phyloP scores from a whole-genome alignment of 768 basidiomycete species.

The Trametes villosa region DNA sequence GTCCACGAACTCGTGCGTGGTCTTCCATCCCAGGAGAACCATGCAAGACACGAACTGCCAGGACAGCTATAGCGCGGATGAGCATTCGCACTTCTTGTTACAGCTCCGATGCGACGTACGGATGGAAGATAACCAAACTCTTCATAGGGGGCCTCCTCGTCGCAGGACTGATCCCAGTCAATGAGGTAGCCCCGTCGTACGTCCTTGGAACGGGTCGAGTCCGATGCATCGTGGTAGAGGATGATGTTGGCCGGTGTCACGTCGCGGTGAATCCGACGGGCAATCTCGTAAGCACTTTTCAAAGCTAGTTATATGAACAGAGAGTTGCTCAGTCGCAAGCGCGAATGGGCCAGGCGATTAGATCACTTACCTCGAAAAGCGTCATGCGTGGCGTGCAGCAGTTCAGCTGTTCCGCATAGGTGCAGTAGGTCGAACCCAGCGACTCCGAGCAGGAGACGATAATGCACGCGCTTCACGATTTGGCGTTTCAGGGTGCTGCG shows the following conservation, averaged over 20 bases:
- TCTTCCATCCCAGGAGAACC: not conserved
- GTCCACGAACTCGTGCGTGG: not conserved
- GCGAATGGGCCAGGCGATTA: not conserved
- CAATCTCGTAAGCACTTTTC: not conserved
- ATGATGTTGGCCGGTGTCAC: slow-evolving; percentile 2
- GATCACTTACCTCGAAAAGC: not conserved
- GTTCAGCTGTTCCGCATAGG: slow-evolving; percentile 6
- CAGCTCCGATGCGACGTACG: not conserved
- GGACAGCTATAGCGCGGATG: not conserved
- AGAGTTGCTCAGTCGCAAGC: not conserved
- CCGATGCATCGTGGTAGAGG: not conserved
- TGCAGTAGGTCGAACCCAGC: slow-evolving; percentile 5
- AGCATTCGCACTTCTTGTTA: not conserved
- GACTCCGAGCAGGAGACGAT: slow-evolving; percentile 2
- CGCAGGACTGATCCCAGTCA: slow-evolving; percentile 4
- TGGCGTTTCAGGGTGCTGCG: not conserved
- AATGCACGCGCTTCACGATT: slow-evolving; percentile 2
- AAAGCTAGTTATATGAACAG: not conserved
- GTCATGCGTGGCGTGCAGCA: not conserved
- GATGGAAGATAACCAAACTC: not conserved
- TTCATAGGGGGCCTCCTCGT: not conserved
- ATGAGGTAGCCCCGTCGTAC: slow-evolving; percentile 2
- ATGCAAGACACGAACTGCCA: not conserved
- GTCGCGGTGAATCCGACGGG: not conserved
- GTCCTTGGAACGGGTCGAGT: not conserved